Evolutionary conservation across 2,329 filamentous ascomycete species (phyloP).

Genomic region (Lomentospora prolificans): DNA sequence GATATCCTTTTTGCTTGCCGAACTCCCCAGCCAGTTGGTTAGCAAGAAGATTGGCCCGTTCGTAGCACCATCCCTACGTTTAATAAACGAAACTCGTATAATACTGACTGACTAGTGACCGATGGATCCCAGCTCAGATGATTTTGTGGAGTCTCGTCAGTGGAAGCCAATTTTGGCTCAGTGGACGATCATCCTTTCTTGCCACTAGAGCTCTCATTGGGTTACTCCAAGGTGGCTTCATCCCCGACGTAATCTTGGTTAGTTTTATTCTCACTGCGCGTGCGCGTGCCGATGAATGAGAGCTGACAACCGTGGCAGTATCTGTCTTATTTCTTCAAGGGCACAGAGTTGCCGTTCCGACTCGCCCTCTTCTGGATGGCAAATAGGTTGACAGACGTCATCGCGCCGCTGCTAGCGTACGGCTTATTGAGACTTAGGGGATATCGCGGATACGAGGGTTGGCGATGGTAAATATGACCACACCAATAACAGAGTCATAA

Average conservation of each 20-base stretch:
- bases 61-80: too few relatives aligned
- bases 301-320: slow-evolving; percentile 8
- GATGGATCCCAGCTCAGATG: slow-evolving; percentile 39
- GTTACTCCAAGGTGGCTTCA: slow-evolving; percentile 34
- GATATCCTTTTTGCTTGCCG: slow-evolving; percentile 37
- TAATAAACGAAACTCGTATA: too few relatives aligned
- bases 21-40: slow-evolving; percentile 43
- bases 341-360: slow-evolving; percentile 17
- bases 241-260: slow-evolving; percentile 17
- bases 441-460: slow-evolving; percentile 15
- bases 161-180: slow-evolving; percentile 27
- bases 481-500: too few relatives aligned
- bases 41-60: slow-evolving; percentile 37
- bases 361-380: slow-evolving; percentile 19
- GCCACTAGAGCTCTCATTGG: slow-evolving; percentile 27
- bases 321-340: slow-evolving; percentile 19
- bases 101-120: slow-evolving; percentile 36
- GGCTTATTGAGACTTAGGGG: slow-evolving; percentile 20
- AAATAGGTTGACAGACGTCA: slow-evolving; percentile 16
- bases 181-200: slow-evolving; percentile 27
- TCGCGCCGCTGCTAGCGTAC: slow-evolving; percentile 18
- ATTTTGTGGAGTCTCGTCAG: slow-evolving; percentile 24
- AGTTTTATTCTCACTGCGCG: too few relatives aligned
- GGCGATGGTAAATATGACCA: slow-evolving; percentile 17
- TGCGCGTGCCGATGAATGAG: too few relatives aligned